These are phyloP conservation scores for Paramyrothecium roridum DNA, from an alignment of 2,329 filamentous ascomycete species.

Conservation along the genomic window DNA sequence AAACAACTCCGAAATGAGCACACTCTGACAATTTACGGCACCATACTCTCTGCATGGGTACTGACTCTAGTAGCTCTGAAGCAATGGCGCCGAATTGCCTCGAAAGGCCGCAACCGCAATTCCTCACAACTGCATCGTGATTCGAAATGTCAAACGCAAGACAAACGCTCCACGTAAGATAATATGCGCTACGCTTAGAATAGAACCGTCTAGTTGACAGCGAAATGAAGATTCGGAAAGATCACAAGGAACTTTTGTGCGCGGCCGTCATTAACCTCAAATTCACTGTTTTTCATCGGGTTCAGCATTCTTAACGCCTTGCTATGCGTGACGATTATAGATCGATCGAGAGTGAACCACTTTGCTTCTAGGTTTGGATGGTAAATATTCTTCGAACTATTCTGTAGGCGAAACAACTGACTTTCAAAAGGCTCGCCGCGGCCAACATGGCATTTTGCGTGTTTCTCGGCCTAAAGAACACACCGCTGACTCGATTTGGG, in stretches of 20 bases:
- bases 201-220: neutral
- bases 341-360: constrained; percentile 7
- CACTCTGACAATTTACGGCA: neutral
- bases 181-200: neutral
- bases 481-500: constrained; percentile 33
- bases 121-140: neutral
- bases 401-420: neutral
- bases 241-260: neutral
- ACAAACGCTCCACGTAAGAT: neutral
- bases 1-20: neutral
- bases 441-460: constrained; percentile 36
- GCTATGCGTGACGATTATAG: neutral
- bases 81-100: neutral
- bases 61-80: neutral
- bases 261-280: neutral
- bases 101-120: neutral
- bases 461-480: constrained; percentile 46
- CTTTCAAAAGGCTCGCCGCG: constrained; percentile 36
- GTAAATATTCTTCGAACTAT: constrained; percentile 2
- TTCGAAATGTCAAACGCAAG: neutral
- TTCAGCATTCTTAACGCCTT: neutral
- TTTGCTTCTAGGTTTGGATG: constrained; percentile 17
- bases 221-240: neutral
- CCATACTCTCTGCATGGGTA: neutral
- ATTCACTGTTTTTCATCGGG: neutral